phyloP scores from a whole-genome alignment of 2,329 filamentous ascomycete genomes.

The Setomelanomma holmii region DNA sequence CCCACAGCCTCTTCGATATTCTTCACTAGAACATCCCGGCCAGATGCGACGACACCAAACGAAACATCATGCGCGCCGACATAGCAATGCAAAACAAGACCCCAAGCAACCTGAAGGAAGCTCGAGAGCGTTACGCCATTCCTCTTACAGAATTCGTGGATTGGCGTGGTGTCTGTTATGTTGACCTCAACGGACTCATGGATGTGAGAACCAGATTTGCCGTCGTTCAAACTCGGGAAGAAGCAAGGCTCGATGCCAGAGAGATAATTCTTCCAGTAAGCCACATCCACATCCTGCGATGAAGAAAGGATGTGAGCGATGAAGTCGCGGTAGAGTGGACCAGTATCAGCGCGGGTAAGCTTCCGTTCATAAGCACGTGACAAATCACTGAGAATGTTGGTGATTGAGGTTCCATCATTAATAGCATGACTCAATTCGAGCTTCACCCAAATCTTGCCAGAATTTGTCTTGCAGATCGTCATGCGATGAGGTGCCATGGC shows the following conservation, averaged over 20 bases:
- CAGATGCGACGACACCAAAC: slow-evolving; percentile 63
- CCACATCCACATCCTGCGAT: slow-evolving; percentile 42
- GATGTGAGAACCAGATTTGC: slow-evolving; percentile 43
- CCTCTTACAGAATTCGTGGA: slow-evolving; percentile 49
- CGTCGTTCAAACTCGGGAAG: slow-evolving; percentile 52
- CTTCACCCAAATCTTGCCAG: slow-evolving; percentile 51
- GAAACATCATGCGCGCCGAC: slow-evolving; percentile 57
- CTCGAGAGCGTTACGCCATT: slow-evolving; percentile 57
- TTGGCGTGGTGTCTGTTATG: slow-evolving; percentile 34
- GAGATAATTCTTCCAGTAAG: slow-evolving; percentile 57
- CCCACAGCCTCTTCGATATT: slow-evolving; percentile 60
- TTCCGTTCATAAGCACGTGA: slow-evolving; percentile 54
- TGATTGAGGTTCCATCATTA: slow-evolving; percentile 59
- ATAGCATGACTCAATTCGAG: slow-evolving; percentile 61
- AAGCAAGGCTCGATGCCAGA: slow-evolving; percentile 55
- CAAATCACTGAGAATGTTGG: slow-evolving; percentile 57
- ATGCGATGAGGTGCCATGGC: slow-evolving; percentile 54
- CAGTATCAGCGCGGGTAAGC: slow-evolving; percentile 44
- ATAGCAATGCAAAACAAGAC: slow-evolving; percentile 57
- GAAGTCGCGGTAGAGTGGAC: slow-evolving; percentile 49
- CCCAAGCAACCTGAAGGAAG: slow-evolving; percentile 62
- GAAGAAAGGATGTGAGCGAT: slow-evolving; percentile 41
- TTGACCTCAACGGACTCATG: slow-evolving; percentile 49
- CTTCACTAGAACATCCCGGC: slow-evolving; percentile 59
- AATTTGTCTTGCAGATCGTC: slow-evolving; percentile 52